Evolutionary conservation across 2,329 filamentous ascomycete genomes (phyloP), one percentile per base, ranked within the genome.

Genomic region (Fusarium circinatum): DNA sequence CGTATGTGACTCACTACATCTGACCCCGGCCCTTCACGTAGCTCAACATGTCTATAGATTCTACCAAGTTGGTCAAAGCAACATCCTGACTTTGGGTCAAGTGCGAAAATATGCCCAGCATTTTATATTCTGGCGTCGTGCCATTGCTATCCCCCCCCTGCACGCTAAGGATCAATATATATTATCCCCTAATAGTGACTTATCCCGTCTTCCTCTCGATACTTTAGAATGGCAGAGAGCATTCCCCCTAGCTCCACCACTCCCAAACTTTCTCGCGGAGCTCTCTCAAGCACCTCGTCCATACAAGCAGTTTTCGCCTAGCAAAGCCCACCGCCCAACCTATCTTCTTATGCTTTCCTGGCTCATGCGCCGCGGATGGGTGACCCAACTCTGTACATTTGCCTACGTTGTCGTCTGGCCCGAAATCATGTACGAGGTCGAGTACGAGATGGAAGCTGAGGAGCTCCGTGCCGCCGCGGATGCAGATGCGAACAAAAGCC

Each of bases 41-140:
- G n/a, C 36, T 15, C 20, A 38, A 48, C 42, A 20, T 14, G 39
- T 18, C 48, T 22, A n/a, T 70, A 87, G 85, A 51, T 91, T 93
- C 79, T 84, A 90, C 62, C 93, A 95, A 80, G 89, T 94, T 61
- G 90, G 92, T 22, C 89, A 91, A 74, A 89, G 88, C 74, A 90
- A 93, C 58, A 89, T 91, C 26, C 92, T 98, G 59, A 91, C 93
- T 8, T 87, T 96, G 3, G 88, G 90, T 38, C 94, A 97, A 75
- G 92, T 98, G 71, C 92, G 96, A 72, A 92, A 94, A 76, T 93
- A 97, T 71, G 95, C 95, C 15, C 93, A 94, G 65, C 96, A 98
- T 84, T 92, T 99, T 71, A 95, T 98, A 70, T 97, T 97, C 84
- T 98, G 96, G 95, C 92, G 96, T 30, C 92, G 95, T 65, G 96